Percentiles rank a stretch among this genome's conserved stretches.
These are phyloP conservation scores for Megacollybia platyphylla DNA, from an alignment of 1,284 basidiomycete genomes.

Conservation along the genomic window DNA sequence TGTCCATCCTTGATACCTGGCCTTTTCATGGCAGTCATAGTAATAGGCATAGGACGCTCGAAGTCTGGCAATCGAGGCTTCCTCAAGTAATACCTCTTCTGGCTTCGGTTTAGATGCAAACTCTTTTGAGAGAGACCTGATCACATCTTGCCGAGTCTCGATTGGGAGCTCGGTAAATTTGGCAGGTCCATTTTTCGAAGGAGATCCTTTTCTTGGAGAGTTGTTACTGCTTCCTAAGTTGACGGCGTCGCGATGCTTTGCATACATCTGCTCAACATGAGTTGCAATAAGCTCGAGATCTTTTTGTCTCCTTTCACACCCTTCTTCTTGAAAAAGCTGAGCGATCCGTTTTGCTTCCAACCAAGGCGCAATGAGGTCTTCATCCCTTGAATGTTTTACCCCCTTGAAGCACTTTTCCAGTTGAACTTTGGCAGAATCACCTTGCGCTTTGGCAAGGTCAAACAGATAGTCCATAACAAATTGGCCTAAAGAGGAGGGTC, in stretches of 20 bases:
- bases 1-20: constrained; percentile 13
- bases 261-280: constrained; percentile 16
- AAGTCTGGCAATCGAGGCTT: constrained; percentile 17
- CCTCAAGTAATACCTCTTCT: constrained; percentile 10
- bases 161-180: constrained; percentile 29
- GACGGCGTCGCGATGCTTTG: constrained; percentile 5
- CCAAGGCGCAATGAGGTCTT: constrained; percentile 24
- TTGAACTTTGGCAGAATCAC: constrained; percentile 6
- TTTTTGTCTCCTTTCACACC: constrained; percentile 7
- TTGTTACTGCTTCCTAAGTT: constrained; percentile 1
- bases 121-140: constrained; percentile 25
- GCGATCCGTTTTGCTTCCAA: constrained; percentile 13
- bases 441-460: constrained; percentile 13
- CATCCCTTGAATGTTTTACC: constrained; percentile 14
- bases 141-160: constrained; percentile 29
- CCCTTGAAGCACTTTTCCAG: constrained; percentile 18
- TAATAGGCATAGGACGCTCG: constrained; percentile 42
- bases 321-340: constrained; percentile 2
- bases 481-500: constrained; percentile 9
- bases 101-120: constrained; percentile 19
- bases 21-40: constrained; percentile 19
- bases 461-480: constrained; percentile 42
- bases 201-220: background rate
- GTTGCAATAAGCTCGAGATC: constrained; percentile 16
- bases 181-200: background rate